Conservation (phyloP, 305 asterid species). For the Coffea humblotiana region DNA sequence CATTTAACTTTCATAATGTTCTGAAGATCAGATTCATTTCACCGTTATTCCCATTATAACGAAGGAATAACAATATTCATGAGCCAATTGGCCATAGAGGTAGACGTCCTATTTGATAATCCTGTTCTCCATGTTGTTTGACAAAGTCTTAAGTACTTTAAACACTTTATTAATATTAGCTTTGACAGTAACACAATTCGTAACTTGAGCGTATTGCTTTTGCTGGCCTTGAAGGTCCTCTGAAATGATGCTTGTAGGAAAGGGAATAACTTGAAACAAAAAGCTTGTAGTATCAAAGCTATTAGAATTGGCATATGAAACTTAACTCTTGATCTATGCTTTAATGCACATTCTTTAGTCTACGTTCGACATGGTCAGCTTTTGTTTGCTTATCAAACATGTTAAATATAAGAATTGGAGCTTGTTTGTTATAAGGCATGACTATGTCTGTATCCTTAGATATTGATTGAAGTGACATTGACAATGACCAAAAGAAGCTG, state of each 20-base stretch:
- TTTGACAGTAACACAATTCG: not conserved
- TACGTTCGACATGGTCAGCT: not conserved
- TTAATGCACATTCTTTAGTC: not conserved
- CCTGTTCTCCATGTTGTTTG: not conserved
- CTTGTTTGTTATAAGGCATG: not conserved
- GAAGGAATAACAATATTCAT: not conserved
- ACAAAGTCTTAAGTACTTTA: not conserved
- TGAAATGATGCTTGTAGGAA: not conserved
- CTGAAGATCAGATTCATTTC: not conserved
- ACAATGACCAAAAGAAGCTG: not conserved
- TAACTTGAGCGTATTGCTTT: not conserved
- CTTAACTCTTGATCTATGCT: not conserved
- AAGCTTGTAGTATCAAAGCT: not conserved
- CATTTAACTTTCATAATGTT: not conserved
- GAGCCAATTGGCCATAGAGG: not conserved
- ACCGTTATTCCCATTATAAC: not conserved
- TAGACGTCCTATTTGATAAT: not conserved
- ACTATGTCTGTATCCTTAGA: not conserved
- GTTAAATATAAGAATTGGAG: not conserved
- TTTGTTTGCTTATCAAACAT: not conserved
- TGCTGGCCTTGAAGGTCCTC: not conserved
- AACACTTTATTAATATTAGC: not conserved
- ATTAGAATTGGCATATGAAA: not conserved
- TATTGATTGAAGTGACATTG: slow-evolving; percentile 1
- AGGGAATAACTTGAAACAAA: not conserved